Evolutionary conservation across 1,284 basidiomycete genomes (phyloP).

Genomic region (Coniferiporia sulphurascens): DNA sequence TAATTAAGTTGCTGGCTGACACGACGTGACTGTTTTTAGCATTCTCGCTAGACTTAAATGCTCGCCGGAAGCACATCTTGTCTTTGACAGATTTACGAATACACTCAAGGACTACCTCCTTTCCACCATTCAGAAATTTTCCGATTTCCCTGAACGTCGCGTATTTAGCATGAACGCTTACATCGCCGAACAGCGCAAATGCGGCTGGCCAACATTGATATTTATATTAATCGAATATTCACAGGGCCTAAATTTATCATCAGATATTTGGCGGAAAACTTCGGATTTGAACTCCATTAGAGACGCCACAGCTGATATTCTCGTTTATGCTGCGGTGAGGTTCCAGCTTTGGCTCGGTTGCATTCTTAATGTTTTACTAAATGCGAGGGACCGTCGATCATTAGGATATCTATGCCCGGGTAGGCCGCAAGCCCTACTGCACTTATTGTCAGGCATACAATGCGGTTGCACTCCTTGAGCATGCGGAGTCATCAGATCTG

Average conservation of each 20-base stretch:
- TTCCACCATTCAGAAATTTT: not conserved
- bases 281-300: not conserved
- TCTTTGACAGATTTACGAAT: slow-evolving; percentile 3
- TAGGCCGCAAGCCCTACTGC: not conserved
- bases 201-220: slow-evolving; percentile 4
- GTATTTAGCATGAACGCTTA: not conserved
- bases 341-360: not conserved
- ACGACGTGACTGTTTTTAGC: not conserved
- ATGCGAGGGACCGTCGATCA: not conserved
- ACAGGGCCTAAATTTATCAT: not conserved
- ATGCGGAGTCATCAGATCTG: not conserved
- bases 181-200: not conserved
- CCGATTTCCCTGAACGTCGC: not conserved
- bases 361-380: not conserved
- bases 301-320: slow-evolving; percentile 4
- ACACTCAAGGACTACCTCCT: slow-evolving; percentile 1
- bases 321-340: slow-evolving; percentile 7
- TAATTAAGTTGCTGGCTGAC: not conserved
- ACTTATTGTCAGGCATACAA: not conserved
- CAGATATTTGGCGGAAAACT: not conserved
- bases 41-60: slow-evolving; percentile 6
- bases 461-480: slow-evolving; percentile 1
- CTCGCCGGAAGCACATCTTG: not conserved
- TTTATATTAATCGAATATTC: slow-evolving; percentile 14
- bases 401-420: slow-evolving; percentile 12